Conservation (phyloP, 352 stramenopile species). For the Globisporangium solare region DNA sequence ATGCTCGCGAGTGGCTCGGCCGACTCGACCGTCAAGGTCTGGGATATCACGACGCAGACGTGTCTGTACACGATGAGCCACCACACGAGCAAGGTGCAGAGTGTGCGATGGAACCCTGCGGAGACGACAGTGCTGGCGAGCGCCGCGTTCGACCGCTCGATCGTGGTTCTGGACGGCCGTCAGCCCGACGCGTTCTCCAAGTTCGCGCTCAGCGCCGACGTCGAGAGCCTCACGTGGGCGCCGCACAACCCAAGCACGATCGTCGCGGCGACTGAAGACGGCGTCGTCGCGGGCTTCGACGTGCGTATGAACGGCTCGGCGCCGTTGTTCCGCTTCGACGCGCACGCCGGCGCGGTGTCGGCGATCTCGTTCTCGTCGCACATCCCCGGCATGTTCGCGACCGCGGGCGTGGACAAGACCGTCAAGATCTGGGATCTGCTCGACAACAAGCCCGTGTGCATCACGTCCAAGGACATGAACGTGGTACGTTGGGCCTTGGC, state of each 20-base stretch:
- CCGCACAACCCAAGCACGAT: slow-evolving; percentile 91
- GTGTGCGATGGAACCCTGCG: slow-evolving; percentile 94
- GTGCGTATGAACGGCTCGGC: slow-evolving; percentile 91
- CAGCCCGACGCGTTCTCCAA: slow-evolving; percentile 73
- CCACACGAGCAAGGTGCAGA: slow-evolving; percentile 98
- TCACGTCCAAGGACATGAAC: slow-evolving; percentile 91
- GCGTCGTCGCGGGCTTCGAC: slow-evolving; percentile 92
- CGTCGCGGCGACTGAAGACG: slow-evolving; percentile 93
- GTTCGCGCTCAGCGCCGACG: slow-evolving; percentile 79
- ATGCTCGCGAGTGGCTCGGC: slow-evolving; percentile 97
- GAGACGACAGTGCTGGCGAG: slow-evolving; percentile 96
- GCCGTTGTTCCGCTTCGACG: slow-evolving; percentile 92
- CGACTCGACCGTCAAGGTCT: slow-evolving; percentile 97
- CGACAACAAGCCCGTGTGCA: slow-evolving; percentile 61
- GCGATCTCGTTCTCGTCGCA: slow-evolving; percentile 82
- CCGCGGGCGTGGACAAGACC: slow-evolving; percentile 96
- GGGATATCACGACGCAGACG: slow-evolving; percentile 89
- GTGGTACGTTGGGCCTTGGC: slow-evolving; percentile 52
- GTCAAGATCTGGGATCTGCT: slow-evolving; percentile 97
- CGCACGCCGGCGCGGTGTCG: slow-evolving; percentile 86
- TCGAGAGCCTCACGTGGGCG: slow-evolving; percentile 93
- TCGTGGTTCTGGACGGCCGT: slow-evolving; percentile 94
- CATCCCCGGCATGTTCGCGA: slow-evolving; percentile 93
- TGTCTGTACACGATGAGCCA: slow-evolving; percentile 96
- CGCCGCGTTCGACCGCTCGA: slow-evolving; percentile 92